phyloP scores from a whole-genome alignment of 1,284 basidiomycete genomes.

The Golubevia sp. region DNA sequence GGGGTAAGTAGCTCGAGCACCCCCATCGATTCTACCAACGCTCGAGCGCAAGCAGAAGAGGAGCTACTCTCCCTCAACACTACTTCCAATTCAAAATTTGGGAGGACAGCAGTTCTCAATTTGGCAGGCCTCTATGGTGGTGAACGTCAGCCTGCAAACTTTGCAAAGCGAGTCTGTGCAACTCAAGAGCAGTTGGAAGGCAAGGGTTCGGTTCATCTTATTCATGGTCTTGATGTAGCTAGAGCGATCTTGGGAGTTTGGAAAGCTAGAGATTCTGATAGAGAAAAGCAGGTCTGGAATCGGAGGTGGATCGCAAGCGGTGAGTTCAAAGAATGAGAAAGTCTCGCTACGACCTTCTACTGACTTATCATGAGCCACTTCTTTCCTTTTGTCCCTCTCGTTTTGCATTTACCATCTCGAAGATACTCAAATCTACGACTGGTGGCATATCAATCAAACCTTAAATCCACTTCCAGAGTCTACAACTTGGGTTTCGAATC shows the following conservation, averaged over 20 bases:
- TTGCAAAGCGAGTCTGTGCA: conserved; percentile 25
- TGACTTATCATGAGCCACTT: no score
- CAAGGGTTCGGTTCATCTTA: background rate
- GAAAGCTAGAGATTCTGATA: no score
- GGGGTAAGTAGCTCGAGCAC: conserved; percentile 15
- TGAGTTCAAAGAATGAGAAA: conserved; percentile 4
- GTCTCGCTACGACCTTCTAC: no score
- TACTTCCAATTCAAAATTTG: background rate
- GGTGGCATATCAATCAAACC: conserved; percentile 34
- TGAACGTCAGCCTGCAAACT: conserved; percentile 29
- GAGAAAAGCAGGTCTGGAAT: conserved; percentile 16
- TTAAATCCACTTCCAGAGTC: background rate
- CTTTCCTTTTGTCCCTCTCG: no score
- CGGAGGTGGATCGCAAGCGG: conserved; percentile 40
- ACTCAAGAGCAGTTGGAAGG: conserved; percentile 18
- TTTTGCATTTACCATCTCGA: no score
- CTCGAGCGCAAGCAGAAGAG: conserved; percentile 23
- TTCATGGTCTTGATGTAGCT: conserved; percentile 44
- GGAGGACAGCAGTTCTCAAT: conserved; percentile 27
- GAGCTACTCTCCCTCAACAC: conserved; percentile 20
- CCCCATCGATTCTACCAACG: conserved; percentile 22
- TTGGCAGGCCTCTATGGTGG: conserved; percentile 43
- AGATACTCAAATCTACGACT: conserved; percentile 31
- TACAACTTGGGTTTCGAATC: conserved; percentile 20
- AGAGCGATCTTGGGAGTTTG: conserved; percentile 19